Evolutionary conservation across 176 grass and related monocot species (phyloP).

Genomic region (Juncus effusus): DNA sequence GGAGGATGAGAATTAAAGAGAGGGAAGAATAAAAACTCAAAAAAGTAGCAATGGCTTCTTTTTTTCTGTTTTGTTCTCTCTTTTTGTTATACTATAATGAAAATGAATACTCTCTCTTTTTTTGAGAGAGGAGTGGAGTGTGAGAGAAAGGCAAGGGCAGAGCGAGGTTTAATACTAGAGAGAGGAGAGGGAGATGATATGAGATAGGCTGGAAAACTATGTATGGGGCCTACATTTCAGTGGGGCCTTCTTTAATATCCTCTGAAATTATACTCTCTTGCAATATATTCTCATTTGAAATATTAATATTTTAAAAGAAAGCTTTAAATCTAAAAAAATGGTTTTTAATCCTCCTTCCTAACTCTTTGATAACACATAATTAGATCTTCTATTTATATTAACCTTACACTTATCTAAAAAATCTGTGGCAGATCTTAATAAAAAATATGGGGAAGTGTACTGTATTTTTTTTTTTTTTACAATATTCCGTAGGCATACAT

Average conservation of each 20-base stretch:
- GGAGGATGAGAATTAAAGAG: not conserved
- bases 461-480: too few species aligned
- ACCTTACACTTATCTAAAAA: too few species aligned
- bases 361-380: not conserved
- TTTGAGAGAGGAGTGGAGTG: slow-evolving; percentile 28
- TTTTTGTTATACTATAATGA: not conserved
- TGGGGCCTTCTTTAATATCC: not conserved
- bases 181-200: slow-evolving; percentile 10
- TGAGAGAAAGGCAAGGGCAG: slow-evolving; percentile 32
- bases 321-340: not conserved
- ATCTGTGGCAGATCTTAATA: too few species aligned
- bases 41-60: slow-evolving; percentile 14
- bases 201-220: slow-evolving; percentile 10
- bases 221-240: slow-evolving; percentile 11
- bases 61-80: slow-evolving; percentile 2
- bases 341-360: not conserved
- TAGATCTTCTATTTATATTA: too few species aligned
- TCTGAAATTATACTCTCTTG: slow-evolving; percentile 18
- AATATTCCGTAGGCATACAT: too few species aligned
- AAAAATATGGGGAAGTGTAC: too few species aligned
- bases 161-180: slow-evolving; percentile 39
- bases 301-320: not conserved
- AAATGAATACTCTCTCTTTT: slow-evolving; percentile 13
- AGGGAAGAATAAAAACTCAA: not conserved
- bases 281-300: not conserved